phyloP scores from a whole-genome alignment of 2,329 filamentous ascomycete genomes.

The Apiospora hydei region DNA sequence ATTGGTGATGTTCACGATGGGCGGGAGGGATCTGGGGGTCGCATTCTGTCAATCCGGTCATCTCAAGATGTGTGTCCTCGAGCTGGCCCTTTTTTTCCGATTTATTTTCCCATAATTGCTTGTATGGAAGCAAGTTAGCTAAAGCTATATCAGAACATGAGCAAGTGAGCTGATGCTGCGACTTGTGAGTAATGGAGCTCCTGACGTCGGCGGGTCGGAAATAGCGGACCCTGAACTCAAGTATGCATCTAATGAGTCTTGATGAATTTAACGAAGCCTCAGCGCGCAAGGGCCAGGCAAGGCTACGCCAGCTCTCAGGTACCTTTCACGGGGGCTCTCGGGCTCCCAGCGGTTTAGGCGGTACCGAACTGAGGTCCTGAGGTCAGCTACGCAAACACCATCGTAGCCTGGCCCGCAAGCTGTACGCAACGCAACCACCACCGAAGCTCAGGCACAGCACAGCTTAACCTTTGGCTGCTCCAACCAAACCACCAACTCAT shows the following conservation, averaged over 20 bases:
- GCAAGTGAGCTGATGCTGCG: background rate
- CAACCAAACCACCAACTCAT: background rate
- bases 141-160: no score
- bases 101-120: background rate
- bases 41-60: conserved; percentile 45
- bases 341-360: background rate
- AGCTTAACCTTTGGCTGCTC: background rate
- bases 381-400: conserved; percentile 21
- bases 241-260: background rate
- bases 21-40: conserved; percentile 49
- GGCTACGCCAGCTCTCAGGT: background rate
- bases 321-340: background rate
- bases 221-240: background rate
- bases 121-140: no score
- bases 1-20: conserved; percentile 76
- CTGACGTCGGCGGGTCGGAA: background rate
- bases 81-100: background rate
- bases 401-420: conserved; percentile 17
- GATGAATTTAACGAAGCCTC: background rate
- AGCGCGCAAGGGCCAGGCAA: conserved; percentile 12
- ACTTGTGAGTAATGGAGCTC: background rate
- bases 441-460: background rate
- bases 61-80: conserved; percentile 22
- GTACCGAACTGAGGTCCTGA: background rate
- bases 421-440: conserved; percentile 13